A percentile compares a stretch with the other conserved stretches of the same genome.
Evolutionary conservation across 768 basidiomycete species (phyloP).

Genomic region (Tylopilus intermedius): DNA sequence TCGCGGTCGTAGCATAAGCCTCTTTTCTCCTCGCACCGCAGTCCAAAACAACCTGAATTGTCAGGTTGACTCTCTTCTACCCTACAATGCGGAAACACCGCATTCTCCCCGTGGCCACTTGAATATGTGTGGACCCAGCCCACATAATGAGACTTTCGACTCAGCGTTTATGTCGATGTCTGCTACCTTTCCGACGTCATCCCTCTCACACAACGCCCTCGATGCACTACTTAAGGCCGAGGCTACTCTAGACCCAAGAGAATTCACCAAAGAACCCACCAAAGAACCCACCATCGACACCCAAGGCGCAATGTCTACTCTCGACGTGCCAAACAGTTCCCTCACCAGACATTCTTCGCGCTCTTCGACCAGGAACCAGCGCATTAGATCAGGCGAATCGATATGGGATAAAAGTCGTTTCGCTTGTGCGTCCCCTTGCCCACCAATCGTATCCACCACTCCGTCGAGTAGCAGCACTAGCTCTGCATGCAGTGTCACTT

Average conservation of each 20-base stretch:
- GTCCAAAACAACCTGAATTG: slow-evolving; percentile 16
- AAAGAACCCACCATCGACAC: slow-evolving; percentile 18
- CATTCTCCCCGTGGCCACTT: slow-evolving; percentile 22
- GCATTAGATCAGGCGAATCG: slow-evolving; percentile 21
- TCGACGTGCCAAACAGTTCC: slow-evolving; percentile 21
- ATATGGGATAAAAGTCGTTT: slow-evolving; percentile 30
- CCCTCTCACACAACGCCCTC: slow-evolving; percentile 28
- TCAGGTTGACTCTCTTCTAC: slow-evolving; percentile 17
- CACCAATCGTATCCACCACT: slow-evolving; percentile 22
- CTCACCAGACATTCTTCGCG: slow-evolving; percentile 30
- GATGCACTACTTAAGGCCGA: slow-evolving; percentile 32
- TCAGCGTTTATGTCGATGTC: slow-evolving; percentile 22
- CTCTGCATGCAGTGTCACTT: slow-evolving; percentile 25
- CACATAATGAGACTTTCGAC: slow-evolving; percentile 23
- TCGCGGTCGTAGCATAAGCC: slow-evolving; percentile 33
- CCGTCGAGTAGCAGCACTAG: slow-evolving; percentile 23
- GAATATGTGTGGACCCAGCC: slow-evolving; percentile 19
- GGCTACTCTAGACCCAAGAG: slow-evolving; percentile 15
- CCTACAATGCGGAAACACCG: slow-evolving; percentile 33
- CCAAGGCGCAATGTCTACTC: slow-evolving; percentile 20
- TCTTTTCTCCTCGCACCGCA: slow-evolving; percentile 29
- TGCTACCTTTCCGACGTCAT: slow-evolving; percentile 28
- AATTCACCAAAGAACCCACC: slow-evolving; percentile 16
- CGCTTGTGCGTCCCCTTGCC: slow-evolving; percentile 26
- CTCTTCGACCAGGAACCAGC: slow-evolving; percentile 25